phyloP scores from a whole-genome alignment of 176 grass and related monocot species.

The Otatea glauca region DNA sequence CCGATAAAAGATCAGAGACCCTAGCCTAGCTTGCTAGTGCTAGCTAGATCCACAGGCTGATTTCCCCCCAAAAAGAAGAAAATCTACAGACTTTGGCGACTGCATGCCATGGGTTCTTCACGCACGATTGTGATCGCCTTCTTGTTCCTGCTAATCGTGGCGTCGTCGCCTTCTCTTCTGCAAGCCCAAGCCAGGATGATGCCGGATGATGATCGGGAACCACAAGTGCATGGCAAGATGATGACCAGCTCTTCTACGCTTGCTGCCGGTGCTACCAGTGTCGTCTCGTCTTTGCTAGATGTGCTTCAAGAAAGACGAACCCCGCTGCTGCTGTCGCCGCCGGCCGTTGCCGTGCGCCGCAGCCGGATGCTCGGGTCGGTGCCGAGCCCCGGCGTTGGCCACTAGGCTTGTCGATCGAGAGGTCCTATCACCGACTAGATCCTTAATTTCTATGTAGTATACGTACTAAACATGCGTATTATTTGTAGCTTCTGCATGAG shows the following conservation, averaged over 20 bases:
- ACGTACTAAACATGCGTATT: neutral
- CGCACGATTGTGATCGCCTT: neutral
- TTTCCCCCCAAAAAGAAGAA: neutral
- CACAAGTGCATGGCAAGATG: neutral
- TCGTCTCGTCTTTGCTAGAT: neutral
- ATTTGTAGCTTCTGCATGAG: neutral
- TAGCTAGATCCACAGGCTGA: neutral
- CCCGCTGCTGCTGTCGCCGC: neutral
- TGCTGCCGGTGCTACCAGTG: neutral
- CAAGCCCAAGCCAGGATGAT: constrained; percentile 27
- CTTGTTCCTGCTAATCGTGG: neutral
- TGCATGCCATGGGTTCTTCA: neutral
- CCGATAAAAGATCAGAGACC: neutral
- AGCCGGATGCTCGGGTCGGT: constrained; percentile 60
- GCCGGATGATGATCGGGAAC: neutral
- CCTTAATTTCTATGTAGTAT: neutral
- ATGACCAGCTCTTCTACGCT: neutral
- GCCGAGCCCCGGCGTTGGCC: constrained; percentile 67
- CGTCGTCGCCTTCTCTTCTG: neutral
- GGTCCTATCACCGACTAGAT: neutral
- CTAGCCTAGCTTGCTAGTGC: neutral
- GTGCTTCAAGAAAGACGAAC: neutral
- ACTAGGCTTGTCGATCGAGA: constrained; percentile 41
- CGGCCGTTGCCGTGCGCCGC: neutral
- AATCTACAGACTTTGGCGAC: neutral